Base-by-base conservation (phyloP, 2,329 filamentous ascomycete species). In the Nemania sp. region DNA sequence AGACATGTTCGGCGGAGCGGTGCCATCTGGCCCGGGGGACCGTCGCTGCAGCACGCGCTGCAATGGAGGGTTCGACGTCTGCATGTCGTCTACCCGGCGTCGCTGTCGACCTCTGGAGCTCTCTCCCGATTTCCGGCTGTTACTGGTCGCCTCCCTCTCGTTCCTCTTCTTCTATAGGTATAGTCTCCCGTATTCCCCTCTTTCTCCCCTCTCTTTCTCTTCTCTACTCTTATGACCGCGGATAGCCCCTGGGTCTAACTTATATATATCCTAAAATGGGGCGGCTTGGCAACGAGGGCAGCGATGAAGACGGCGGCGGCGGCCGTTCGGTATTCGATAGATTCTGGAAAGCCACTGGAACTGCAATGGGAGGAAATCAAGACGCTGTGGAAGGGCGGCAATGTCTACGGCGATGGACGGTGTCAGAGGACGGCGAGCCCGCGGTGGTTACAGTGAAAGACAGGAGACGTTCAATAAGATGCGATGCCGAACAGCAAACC, bases 21-120 rank as follows among this genome's bases (percentile, higher is more conserved):
- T 83, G 70, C 81, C 80, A 65, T 89, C 87, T 37, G 80, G 82
- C 63, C 81, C 84, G n/a, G 87, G 86, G 52, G 86, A 88, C 69
- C 86, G 83, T 67, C 87, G 82, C 71, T 86, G 85, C 70, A 83
- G 77, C 49, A 78, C 77, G 71, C 84, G 79, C 74, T 84, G 82
- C 58, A 84, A 80, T 15, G 78, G 76, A 62, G 77, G 76, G 63
- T 76, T 76, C 50, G 81, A 75, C 59, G 81, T 75, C 74, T 85
- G 83, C 83, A 86, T 85, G 51, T 69, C 71, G 65, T 57, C 46
- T 25, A 29, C 25, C 64, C 25, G 50, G 39, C 62, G 43, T 50
- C 59, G 45, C 18, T 56, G 18, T 59, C 60, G 34, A 37, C 54
- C 20, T 63, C 59, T 59, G 29, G 40, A 35, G 29, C 32, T 60